Evolutionary conservation across 2,329 filamentous ascomycete species (phyloP).

Genomic region (Dissoconium aciculare): DNA sequence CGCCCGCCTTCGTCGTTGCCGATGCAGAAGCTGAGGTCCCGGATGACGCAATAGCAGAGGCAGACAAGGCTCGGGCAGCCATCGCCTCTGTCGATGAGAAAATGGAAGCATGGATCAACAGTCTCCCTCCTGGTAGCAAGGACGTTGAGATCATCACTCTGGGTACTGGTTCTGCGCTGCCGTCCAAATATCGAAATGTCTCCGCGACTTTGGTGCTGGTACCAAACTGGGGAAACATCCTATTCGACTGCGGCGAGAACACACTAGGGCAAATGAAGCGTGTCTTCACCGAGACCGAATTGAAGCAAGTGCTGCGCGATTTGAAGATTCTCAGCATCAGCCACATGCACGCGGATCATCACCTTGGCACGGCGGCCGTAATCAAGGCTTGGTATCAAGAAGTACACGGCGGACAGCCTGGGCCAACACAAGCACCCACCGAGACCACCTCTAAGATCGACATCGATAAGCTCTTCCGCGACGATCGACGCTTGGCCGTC

Average conservation of each 20-base stretch:
- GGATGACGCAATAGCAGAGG: constrained; percentile 39
- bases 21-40: constrained; percentile 30
- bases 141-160: constrained; percentile 75
- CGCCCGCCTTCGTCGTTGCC: constrained; percentile 36
- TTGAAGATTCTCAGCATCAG: constrained; percentile 81
- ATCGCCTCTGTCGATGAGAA: constrained; percentile 26
- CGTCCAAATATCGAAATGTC: constrained; percentile 91
- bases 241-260: constrained; percentile 85
- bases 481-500: constrained; percentile 38
- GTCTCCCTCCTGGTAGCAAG: constrained; percentile 46
- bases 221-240: constrained; percentile 71
- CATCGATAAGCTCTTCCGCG: constrained; percentile 13
- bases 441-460: constrained; percentile 18
- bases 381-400: constrained; percentile 64
- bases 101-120: constrained; percentile 43
- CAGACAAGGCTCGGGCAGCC: constrained; percentile 28
- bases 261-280: constrained; percentile 77
- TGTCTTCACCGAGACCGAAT: constrained; percentile 48
- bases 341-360: constrained; percentile 92
- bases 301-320: constrained; percentile 58
- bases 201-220: constrained; percentile 74
- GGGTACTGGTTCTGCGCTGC: constrained; percentile 78
- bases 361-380: constrained; percentile 70
- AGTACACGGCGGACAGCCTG: constrained; percentile 30
- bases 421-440: constrained; percentile 6